phyloP scores from a whole-genome alignment of 2,329 filamentous ascomycete species.

The Rhynchosporium secalis region DNA sequence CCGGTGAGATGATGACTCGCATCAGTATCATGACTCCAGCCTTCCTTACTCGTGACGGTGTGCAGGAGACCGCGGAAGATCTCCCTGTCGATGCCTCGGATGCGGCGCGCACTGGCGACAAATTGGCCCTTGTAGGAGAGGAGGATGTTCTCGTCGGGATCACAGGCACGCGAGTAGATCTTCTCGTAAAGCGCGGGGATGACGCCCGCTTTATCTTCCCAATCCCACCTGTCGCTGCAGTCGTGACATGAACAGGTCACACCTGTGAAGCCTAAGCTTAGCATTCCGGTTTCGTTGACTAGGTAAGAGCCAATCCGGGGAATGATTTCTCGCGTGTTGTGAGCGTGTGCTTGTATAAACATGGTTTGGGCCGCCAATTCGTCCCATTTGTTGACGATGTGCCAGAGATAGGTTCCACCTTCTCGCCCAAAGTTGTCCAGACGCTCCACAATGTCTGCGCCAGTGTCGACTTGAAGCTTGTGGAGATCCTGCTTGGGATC shows the following conservation, averaged over 20 bases:
- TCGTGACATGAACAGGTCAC: constrained; percentile 42
- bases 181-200: constrained; percentile 41
- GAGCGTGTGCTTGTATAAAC: constrained; percentile 49
- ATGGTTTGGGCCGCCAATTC: constrained; percentile 48
- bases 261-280: constrained; percentile 45
- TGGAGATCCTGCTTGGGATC: constrained; percentile 22
- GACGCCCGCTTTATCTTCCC: constrained; percentile 42
- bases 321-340: constrained; percentile 44
- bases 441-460: constrained; percentile 31
- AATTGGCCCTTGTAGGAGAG: constrained; percentile 52
- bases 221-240: constrained; percentile 45
- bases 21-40: constrained; percentile 29
- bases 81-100: constrained; percentile 39
- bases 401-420: constrained; percentile 49
- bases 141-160: constrained; percentile 38
- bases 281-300: constrained; percentile 46
- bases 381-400: constrained; percentile 48
- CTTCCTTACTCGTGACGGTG: constrained; percentile 29
- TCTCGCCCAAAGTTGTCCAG: constrained; percentile 48
- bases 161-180: constrained; percentile 33
- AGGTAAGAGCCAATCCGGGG: constrained; percentile 45
- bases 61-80: constrained; percentile 30
- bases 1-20: constrained; percentile 14
- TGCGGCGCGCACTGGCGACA: constrained; percentile 46
- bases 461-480: constrained; percentile 27